Conservation (phyloP, 2,329 filamentous ascomycete genomes). For the Claviceps quebecensis region DNA sequence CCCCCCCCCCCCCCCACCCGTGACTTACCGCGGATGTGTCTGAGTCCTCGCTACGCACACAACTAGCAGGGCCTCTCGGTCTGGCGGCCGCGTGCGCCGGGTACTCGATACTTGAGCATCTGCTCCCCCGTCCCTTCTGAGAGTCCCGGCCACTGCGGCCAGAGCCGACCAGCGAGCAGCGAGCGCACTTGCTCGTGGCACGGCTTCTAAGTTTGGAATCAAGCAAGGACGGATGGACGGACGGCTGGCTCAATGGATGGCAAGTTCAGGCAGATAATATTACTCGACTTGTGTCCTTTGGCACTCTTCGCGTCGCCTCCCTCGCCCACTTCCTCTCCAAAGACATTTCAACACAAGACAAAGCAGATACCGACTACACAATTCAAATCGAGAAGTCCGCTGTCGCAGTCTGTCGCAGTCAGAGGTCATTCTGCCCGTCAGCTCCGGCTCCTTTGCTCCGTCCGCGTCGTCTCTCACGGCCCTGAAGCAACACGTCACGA, state of each 20-base stretch:
- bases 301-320: constrained; percentile 19
- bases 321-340: constrained; percentile 23
- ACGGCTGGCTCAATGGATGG: background rate
- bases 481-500: constrained; percentile 11
- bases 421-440: constrained; percentile 37
- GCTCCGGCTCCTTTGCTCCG: constrained; percentile 15
- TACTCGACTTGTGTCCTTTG: constrained; percentile 14
- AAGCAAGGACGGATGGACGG: background rate
- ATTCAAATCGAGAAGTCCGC: constrained; percentile 38
- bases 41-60: background rate
- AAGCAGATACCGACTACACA: constrained; percentile 34
- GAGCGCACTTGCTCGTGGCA: too few species aligned
- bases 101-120: background rate
- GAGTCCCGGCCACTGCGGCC: background rate
- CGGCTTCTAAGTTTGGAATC: too few species aligned
- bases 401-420: constrained; percentile 52
- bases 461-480: constrained; percentile 11
- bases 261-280: constrained; percentile 9
- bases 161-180: background rate
- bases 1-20: background rate
- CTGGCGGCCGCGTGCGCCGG: background rate
- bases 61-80: too few species aligned
- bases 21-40: background rate
- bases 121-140: background rate
- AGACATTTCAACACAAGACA: constrained; percentile 37